phyloP scores from a whole-genome alignment of 2,329 filamentous ascomycete genomes.

The Pestalotiopsis sp. region DNA sequence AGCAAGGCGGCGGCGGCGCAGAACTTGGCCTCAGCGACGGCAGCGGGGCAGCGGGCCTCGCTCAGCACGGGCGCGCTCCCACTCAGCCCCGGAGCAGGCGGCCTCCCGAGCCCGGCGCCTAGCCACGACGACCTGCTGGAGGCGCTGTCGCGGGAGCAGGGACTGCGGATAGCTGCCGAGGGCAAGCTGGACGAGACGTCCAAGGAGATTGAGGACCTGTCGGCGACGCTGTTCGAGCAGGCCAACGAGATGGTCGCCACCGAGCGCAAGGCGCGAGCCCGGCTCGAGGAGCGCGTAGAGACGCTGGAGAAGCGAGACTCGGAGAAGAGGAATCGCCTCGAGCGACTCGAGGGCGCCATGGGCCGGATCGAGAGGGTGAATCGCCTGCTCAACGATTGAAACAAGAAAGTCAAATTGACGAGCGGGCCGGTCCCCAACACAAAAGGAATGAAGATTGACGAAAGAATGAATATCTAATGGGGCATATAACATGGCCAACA shows the following conservation, averaged over 20 bases:
- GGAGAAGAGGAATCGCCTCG: slow-evolving; percentile 70
- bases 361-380: slow-evolving; percentile 72
- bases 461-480: not conserved
- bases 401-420: slow-evolving; percentile 27
- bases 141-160: slow-evolving; percentile 68
- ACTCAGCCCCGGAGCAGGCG: slow-evolving; percentile 17
- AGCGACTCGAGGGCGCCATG: slow-evolving; percentile 72
- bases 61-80: slow-evolving; percentile 20
- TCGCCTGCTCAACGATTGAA: slow-evolving; percentile 50
- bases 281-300: slow-evolving; percentile 70
- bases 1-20: slow-evolving; percentile 23
- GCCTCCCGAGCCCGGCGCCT: slow-evolving; percentile 22
- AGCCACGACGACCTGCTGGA: slow-evolving; percentile 57
- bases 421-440: not conserved
- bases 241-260: slow-evolving; percentile 86
- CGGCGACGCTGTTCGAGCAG: slow-evolving; percentile 75
- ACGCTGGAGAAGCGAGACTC: slow-evolving; percentile 70
- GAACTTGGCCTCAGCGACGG: slow-evolving; percentile 25
- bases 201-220: slow-evolving; percentile 78
- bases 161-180: slow-evolving; percentile 70
- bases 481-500: not conserved
- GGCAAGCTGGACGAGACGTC: slow-evolving; percentile 66
- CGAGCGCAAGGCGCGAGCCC: slow-evolving; percentile 71
- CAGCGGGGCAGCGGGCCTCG: slow-evolving; percentile 30
- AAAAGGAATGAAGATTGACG: not conserved